These are phyloP conservation scores for Psidium guajava DNA, from an alignment of 345 rosid species.

Conservation along the genomic window DNA sequence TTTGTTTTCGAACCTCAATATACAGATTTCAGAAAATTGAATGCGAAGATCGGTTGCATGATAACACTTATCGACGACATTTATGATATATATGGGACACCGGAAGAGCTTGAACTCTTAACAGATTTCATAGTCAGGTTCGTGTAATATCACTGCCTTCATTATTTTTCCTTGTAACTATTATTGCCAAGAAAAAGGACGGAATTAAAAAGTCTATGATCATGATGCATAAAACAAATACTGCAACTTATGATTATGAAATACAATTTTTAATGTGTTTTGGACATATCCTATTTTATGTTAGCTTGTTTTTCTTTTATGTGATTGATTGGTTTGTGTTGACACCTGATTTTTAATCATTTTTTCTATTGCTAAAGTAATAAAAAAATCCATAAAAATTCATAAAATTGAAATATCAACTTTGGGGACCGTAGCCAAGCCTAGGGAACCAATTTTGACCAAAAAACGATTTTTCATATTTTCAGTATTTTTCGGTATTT, in stretches of 20 bases:
- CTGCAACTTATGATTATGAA: too few relatives aligned
- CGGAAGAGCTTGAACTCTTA: slow-evolving; percentile 5
- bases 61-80: not conserved
- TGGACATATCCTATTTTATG: not conserved
- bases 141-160: not conserved
- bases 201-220: not conserved
- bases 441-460: too few relatives aligned
- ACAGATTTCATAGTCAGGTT: slow-evolving; percentile 5
- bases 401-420: too few relatives aligned
- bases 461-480: too few relatives aligned
- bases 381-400: too few relatives aligned
- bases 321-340: not conserved
- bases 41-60: not conserved
- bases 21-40: not conserved
- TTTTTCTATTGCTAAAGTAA: too few relatives aligned
- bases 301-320: not conserved
- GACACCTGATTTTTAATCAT: too few relatives aligned
- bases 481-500: too few relatives aligned
- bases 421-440: too few relatives aligned
- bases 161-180: not conserved
- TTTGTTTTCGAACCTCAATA: slow-evolving; percentile 6
- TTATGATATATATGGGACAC: not conserved
- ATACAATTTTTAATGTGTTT: too few relatives aligned
- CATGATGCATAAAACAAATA: too few relatives aligned
- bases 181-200: not conserved